phyloP scores from a whole-genome alignment of 495 filamentous ascomycete genomes.

The Neurospora discreta region DNA sequence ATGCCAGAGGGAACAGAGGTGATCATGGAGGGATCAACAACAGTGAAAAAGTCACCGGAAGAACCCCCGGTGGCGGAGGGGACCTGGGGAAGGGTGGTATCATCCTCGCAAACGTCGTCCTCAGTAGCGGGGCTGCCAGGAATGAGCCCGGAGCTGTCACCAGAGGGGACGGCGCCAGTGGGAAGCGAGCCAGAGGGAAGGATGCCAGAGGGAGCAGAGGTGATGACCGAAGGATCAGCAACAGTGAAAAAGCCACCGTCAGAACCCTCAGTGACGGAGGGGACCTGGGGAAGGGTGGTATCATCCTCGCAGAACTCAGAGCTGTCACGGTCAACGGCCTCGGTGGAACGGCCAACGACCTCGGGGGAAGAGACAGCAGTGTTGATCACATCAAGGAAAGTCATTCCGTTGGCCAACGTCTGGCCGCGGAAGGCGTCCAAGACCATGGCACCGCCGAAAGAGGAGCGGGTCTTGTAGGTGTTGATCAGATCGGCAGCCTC shows the following conservation, averaged over 20 bases:
- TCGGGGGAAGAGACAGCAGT: not conserved
- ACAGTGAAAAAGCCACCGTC: too few species aligned
- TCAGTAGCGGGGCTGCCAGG: not conserved
- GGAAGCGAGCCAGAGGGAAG: too few species aligned
- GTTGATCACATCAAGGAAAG: conserved; percentile 21
- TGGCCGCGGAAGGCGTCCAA: conserved; percentile 29
- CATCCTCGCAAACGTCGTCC: conserved; percentile 5
- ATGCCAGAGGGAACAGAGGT: not conserved
- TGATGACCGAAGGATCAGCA: too few species aligned
- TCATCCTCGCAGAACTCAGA: conserved; percentile 1
- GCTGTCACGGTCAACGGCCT: not conserved
- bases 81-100: not conserved
- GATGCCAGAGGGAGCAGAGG: too few species aligned
- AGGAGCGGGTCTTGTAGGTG: conserved; percentile 18
- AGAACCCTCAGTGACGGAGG: too few species aligned
- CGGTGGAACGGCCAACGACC: not conserved
- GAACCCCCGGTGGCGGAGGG: too few species aligned
- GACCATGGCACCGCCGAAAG: conserved; percentile 33
- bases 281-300: not conserved
- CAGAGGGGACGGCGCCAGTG: too few species aligned
- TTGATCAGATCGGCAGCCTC: conserved; percentile 16
- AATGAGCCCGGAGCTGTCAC: not conserved
- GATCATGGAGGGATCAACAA: too few species aligned
- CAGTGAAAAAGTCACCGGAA: too few species aligned
- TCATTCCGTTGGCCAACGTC: conserved; percentile 7